Base-by-base conservation (phyloP, 1,139 yeast genomes). In the Diutina neorugosa region DNA sequence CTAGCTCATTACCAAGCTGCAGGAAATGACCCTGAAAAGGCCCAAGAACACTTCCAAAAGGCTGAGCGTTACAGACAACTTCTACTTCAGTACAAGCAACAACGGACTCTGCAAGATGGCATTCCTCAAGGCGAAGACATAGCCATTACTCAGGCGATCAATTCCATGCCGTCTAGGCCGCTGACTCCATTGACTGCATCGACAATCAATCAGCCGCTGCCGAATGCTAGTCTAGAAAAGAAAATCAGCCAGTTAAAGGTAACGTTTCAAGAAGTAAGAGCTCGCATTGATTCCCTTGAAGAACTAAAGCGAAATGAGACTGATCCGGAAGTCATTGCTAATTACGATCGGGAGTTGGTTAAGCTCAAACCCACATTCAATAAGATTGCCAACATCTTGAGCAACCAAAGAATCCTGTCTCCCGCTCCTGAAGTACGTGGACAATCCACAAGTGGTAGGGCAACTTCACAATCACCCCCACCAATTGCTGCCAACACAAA, bases 61-160 rank as follows among this genome's bases (percentile, higher is more conserved):
- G 50, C 50, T 3, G 50, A 46, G 21, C 50, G 50, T 12, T 46
- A 46, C 50, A 23, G 23, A 25, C 19, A 23, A n/a, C 50, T 46
- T 19, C 41, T 46, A 34, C 37, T 46, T 16, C 50, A 46, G 31
- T 46, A 46, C 27, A 40, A 40, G 9, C 43, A 40, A 16, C 43
- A 40, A 18, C 48, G 48, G 0, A 23, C 31, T 7, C 50, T 27
- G 12, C 37, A n/a, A 16, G n/a, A 18, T 4, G 50, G 40, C 4
- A 34, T n/a, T 27, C n/a, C n/a, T 7, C 37, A 34, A n/a, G 19
- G n/a, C n/a, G 40, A 46, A 9, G 50, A 46, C n/a, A 19, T 37
- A 34, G 11, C 25, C n/a, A 27, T 46, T 12, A 16, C 50, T 16
- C 37, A 16, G 21, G 50, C 50, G 11, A 46, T 46, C 16, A 25